phyloP scores from a whole-genome alignment of 2,329 filamentous ascomycete genomes.

The Claviceps maximensis region DNA sequence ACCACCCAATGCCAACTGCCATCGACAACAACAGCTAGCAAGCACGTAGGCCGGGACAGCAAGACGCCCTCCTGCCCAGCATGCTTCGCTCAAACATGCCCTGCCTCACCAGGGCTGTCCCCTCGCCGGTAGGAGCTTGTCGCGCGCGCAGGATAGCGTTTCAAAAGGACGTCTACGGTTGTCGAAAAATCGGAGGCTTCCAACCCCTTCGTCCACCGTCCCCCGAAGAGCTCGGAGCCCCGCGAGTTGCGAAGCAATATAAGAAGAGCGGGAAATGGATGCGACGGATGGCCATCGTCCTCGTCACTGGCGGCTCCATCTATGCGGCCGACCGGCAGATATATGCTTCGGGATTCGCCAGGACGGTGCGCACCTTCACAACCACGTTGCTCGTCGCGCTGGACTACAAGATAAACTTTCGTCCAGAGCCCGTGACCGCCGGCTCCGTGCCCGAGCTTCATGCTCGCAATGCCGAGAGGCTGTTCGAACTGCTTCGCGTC shows the following conservation, averaged over 20 bases:
- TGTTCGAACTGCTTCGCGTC: constrained; percentile 66
- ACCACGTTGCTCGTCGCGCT: constrained; percentile 67
- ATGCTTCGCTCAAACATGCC: constrained; percentile 18
- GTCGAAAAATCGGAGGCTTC: constrained; percentile 28
- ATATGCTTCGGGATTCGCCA: constrained; percentile 66
- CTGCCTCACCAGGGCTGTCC: constrained; percentile 10
- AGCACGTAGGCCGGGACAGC: neutral
- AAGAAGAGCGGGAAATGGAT: constrained; percentile 58
- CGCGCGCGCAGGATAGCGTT: constrained; percentile 6
- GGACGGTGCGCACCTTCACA: constrained; percentile 70
- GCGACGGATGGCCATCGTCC: constrained; percentile 55
- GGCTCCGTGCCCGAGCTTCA: constrained; percentile 68
- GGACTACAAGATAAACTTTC: constrained; percentile 97
- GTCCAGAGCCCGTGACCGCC: constrained; percentile 60
- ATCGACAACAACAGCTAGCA: neutral
- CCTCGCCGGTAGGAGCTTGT: constrained; percentile 6
- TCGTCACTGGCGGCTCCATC: constrained; percentile 42
- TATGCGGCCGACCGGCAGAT: constrained; percentile 60
- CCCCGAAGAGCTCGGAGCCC: constrained; percentile 63
- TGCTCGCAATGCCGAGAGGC: constrained; percentile 64
- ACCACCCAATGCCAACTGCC: neutral
- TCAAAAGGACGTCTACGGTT: constrained; percentile 4
- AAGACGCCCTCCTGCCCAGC: constrained; percentile 8
- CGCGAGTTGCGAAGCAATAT: constrained; percentile 58
- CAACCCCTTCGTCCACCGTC: constrained; percentile 62